Evolutionary conservation across 495 filamentous ascomycete species (phyloP).

Genomic region (Trichocladium uniseriatum): DNA sequence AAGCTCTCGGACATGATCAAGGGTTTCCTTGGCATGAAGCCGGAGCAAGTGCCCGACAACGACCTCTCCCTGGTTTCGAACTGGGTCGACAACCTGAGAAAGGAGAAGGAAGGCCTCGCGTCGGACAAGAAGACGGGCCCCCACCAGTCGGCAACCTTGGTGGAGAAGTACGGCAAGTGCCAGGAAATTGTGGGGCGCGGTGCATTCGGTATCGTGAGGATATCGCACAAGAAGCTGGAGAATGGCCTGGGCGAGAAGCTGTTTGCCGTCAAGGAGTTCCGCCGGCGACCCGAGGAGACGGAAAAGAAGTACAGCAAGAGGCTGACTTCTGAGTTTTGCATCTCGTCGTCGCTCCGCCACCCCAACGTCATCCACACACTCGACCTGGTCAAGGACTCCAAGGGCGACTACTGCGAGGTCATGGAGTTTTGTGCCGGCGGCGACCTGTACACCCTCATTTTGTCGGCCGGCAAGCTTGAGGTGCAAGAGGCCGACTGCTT

Average conservation of each 20-base stretch:
- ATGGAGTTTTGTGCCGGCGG: conserved; percentile 99
- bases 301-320: conserved; percentile 97
- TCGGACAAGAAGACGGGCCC: conserved; percentile 66
- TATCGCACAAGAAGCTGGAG: conserved; percentile 92
- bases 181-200: conserved; percentile 97
- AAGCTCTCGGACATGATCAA: conserved; percentile 90
- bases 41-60: conserved; percentile 63
- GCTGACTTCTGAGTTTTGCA: conserved; percentile 97
- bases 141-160: conserved; percentile 70
- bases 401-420: conserved; percentile 97
- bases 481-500: conserved; percentile 93
- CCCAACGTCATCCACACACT: conserved; percentile 98
- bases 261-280: conserved; percentile 97
- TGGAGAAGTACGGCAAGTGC: conserved; percentile 97
- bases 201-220: conserved; percentile 93
- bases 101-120: conserved; percentile 65
- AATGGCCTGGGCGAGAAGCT: conserved; percentile 79
- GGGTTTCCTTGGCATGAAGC: conserved; percentile 68
- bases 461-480: conserved; percentile 87
- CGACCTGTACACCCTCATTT: conserved; percentile 89
- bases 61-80: conserved; percentile 88
- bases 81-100: conserved; percentile 91
- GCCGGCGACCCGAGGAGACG: conserved; percentile 83
- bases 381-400: conserved; percentile 88
- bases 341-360: conserved; percentile 90